Conservation (phyloP, 2,329 filamentous ascomycete species). For the Penicillium sp. region DNA sequence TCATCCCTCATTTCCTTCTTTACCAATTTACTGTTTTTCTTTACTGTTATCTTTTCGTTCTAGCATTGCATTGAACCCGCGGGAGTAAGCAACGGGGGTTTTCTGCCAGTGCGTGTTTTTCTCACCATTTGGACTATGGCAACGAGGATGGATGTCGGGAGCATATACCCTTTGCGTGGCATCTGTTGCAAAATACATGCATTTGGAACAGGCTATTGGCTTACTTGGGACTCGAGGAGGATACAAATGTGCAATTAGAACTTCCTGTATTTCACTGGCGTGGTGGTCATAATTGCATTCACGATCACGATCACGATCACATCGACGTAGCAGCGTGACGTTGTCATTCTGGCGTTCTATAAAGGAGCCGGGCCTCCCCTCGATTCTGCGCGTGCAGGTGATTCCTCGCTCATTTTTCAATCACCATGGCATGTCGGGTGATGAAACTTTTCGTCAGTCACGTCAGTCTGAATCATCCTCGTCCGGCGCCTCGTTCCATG, state of each 20-base stretch:
- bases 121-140: constrained; percentile 5
- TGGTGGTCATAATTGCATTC: constrained; percentile 29
- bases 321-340: constrained; percentile 30
- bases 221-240: constrained; percentile 5
- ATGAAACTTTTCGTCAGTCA: constrained; percentile 33
- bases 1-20: not conserved
- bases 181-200: constrained; percentile 9
- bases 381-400: constrained; percentile 1
- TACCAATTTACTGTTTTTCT: no score
- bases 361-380: constrained; percentile 14
- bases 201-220: constrained; percentile 10
- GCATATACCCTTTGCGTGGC: constrained; percentile 19
- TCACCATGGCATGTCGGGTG: constrained; percentile 18
- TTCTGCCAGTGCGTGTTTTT: constrained; percentile 1
- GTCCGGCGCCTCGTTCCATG: constrained; percentile 23
- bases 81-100: not conserved
- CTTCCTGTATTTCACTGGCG: constrained; percentile 15
- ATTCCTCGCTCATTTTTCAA: constrained; percentile 19
- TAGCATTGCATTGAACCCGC: constrained; percentile 1
- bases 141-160: constrained; percentile 14
- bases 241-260: constrained; percentile 17
- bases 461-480: constrained; percentile 30
- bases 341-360: constrained; percentile 10
- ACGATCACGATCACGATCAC: constrained; percentile 21
- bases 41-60: not conserved